Conservation (phyloP, 371 early-diverging fungal species). For the Actinomucor elegans region DNA sequence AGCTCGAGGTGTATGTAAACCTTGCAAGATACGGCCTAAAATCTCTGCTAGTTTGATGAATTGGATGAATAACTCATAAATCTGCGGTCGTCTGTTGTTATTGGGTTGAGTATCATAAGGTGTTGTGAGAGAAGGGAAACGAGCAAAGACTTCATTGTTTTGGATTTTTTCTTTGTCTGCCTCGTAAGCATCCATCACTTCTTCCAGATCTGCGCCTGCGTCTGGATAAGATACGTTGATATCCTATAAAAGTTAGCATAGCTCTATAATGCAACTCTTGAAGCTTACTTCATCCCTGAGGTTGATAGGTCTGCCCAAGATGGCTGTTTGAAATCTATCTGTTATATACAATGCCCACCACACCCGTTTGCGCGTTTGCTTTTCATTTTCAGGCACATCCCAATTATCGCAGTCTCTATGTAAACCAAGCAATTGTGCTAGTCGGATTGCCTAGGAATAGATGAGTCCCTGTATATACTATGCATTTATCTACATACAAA, state of each 20-base stretch:
- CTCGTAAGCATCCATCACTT: constrained; percentile 37
- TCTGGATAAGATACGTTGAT: constrained; percentile 36
- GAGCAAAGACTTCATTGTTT: constrained; percentile 1
- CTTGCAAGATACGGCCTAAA: constrained; percentile 34
- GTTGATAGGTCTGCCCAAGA: constrained; percentile 34
- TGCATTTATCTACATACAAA: constrained; percentile 28
- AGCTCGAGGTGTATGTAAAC: constrained; percentile 41
- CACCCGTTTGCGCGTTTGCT: constrained; percentile 36
- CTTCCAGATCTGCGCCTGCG: constrained; percentile 28
- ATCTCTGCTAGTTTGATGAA: constrained; percentile 41
- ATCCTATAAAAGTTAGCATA: constrained; percentile 18
- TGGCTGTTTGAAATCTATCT: constrained; percentile 41
- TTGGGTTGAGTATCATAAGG: neutral
- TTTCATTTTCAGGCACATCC: constrained; percentile 37
- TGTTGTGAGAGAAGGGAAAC: constrained; percentile 33
- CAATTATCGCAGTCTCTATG: constrained; percentile 39
- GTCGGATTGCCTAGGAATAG: constrained; percentile 10
- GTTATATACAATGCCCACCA: constrained; percentile 46
- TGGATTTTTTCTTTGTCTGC: constrained; percentile 15
- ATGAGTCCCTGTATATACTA: no score
- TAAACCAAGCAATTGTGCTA: constrained; percentile 37
- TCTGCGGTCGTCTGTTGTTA: constrained; percentile 7
- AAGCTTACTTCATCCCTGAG: constrained; percentile 37
- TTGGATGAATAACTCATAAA: constrained; percentile 39
- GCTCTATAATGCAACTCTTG: neutral